Percentiles rank a stretch among this genome's conserved stretches.
Evolutionary conservation across 306 rosid genomes (phyloP).

Genomic region (Castanospermum australe): DNA sequence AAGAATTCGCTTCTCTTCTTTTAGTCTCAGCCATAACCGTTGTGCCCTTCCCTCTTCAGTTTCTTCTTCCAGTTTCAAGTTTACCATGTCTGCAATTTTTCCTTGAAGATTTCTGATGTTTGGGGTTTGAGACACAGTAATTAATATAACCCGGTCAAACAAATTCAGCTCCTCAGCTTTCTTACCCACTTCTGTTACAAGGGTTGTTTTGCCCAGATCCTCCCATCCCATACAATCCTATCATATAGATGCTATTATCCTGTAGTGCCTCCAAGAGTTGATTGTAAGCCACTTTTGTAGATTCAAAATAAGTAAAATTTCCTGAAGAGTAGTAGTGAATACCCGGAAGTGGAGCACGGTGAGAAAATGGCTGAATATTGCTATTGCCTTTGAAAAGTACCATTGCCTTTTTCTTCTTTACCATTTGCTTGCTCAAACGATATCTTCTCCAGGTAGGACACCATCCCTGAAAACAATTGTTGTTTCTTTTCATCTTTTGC

Average conservation of each 20-base stretch:
- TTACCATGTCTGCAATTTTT: background rate
- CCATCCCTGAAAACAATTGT: background rate
- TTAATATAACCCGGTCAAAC: background rate
- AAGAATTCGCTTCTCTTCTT: background rate
- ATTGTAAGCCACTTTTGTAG: conserved; percentile 8
- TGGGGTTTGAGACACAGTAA: conserved; percentile 6
- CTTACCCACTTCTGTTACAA: conserved; percentile 15
- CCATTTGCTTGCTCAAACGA: conserved; percentile 19
- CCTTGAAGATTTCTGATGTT: background rate
- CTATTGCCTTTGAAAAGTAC: background rate
- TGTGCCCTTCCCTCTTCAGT: background rate
- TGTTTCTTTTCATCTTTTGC: background rate
- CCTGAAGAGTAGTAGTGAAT: background rate
- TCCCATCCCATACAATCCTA: conserved; percentile 30
- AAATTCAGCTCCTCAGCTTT: background rate
- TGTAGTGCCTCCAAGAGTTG: conserved; percentile 17
- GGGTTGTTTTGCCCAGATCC: conserved; percentile 26
- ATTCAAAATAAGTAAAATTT: conserved; percentile 4
- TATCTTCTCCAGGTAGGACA: conserved; percentile 17
- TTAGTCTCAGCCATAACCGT: background rate
- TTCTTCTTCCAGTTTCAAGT: background rate
- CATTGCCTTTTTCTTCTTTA: background rate
- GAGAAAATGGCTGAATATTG: conserved; percentile 4
- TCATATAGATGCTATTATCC: background rate
- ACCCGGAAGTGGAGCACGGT: background rate